Base-by-base conservation (phyloP, 305 asterid genomes). In the Solanum aculeatissimum region DNA sequence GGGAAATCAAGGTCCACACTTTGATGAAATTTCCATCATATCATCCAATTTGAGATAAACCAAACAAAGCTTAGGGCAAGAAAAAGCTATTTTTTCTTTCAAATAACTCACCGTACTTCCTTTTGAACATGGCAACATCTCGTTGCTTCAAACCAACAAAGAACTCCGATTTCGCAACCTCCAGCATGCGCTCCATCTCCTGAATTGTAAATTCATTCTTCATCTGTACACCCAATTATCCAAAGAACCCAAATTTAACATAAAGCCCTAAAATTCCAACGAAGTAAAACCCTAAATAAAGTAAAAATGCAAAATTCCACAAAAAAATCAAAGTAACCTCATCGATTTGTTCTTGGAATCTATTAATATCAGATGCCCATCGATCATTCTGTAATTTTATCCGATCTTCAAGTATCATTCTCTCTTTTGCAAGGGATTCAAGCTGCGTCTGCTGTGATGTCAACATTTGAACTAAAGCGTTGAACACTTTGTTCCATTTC, bases 401-500 rank as follows among this genome's bases (percentile, higher is more conserved):
- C 49, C 86, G 88, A 19, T 86, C 93, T 92, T 88, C 93, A 85
- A 95, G 98, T 88, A 88, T 9, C 23, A 85, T 86, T 80, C 94
- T 85, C 5, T 93, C 97, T 82, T 84, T 87, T 43, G 84, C 87
- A 2, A 90, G 87, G 47, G 63, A 82, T 12, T 88, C 83, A 77
- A 90, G 85, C 83, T 90, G 92, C 13, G 82, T 79, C 74, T 90
- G 88, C 85, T 92, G 91, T 29, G 89, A 92, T 80, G 82, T 86
- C 32, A 93, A 47, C 88, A 93, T 47, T 49, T 86, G 82, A 21
- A 90, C 90, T 58, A 94, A 58, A 3, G 94, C 88, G 38, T 87
- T 89, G 86, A 91, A 94, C 55, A 92, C 75, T 23, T 84, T 90
- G 70, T 81, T 84, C 97, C 97, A 92, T 8, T 90, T 94, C 53